Evolutionary conservation across 179 eudicot species (phyloP).

Genomic region (Sideroxylon spinosum): DNA sequence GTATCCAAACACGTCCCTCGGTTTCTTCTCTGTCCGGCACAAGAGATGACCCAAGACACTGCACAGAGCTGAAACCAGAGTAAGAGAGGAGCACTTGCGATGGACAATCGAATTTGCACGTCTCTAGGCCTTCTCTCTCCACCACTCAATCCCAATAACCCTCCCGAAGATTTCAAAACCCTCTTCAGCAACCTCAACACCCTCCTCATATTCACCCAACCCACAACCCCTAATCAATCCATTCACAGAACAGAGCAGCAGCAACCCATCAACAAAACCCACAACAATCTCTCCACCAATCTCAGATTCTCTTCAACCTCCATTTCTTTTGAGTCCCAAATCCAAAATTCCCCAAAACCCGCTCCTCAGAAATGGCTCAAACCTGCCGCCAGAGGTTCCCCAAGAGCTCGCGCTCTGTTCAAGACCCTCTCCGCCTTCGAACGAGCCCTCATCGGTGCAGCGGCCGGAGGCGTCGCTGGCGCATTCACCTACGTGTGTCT

Average conservation of each 20-base stretch:
- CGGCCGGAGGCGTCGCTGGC: conserved; percentile 77
- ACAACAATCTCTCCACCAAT: conserved; percentile 9
- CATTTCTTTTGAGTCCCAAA: conserved; percentile 33
- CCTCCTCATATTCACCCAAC: conserved; percentile 37
- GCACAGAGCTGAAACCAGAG: background rate
- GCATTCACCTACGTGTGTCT: conserved; percentile 77
- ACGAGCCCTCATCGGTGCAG: conserved; percentile 72
- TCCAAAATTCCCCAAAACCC: conserved; percentile 30
- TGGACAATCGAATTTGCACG: conserved; percentile 31
- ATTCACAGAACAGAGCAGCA: conserved; percentile 10
- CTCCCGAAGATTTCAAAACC: conserved; percentile 40
- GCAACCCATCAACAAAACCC: conserved; percentile 6
- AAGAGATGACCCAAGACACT: background rate
- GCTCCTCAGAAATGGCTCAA: conserved; percentile 34
- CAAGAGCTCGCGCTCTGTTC: conserved; percentile 27
- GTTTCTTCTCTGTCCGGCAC: background rate
- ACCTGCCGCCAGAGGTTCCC: conserved; percentile 34
- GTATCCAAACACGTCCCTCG: background rate
- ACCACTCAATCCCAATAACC: conserved; percentile 9
- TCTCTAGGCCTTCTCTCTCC: conserved; percentile 30
- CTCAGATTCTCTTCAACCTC: conserved; percentile 49
- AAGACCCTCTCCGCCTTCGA: conserved; percentile 55
- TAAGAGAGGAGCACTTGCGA: conserved; percentile 6
- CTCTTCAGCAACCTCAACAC: conserved; percentile 54
- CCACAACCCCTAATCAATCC: conserved; percentile 16